Base-by-base conservation (phyloP, 2,329 filamentous ascomycete species). In the Aspergillus vadensis region DNA sequence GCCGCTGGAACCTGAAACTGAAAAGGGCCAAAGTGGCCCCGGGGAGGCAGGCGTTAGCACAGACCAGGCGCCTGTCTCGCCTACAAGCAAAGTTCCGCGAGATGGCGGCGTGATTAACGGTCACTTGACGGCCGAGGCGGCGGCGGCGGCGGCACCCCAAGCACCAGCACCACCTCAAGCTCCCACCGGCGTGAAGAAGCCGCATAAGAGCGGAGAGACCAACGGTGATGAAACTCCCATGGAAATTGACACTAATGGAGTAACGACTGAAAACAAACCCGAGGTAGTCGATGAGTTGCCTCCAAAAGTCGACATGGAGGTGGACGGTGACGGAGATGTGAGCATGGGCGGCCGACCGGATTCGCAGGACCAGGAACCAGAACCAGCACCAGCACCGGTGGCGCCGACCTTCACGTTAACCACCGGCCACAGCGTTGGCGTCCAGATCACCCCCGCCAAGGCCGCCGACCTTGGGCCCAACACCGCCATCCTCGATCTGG, bases 391-490 rank as follows among this genome's bases (percentile, higher is more conserved):
- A 65, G 69, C 70, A 58, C 66, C 68, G 56, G 69, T 69, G 58
- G 65, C 70, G 60, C 67, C 67, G 55, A 69, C 72, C 32, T 74
- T 74, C 60, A 81, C 79, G 10, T 65, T 81, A 59, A 76, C 74
- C 39, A 79, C 71, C 49, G 80, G 80, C 53, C 72, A 74, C 57
- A 82, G 80, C 69, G 71, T 78, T 65, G 79, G 77, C 61, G 75
- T 82, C 60, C 80, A 82, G 70, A 81, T 79, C 66, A 72, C 72
- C 54, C 77, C 79, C 69, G 78, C 80, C 71, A 82, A 81, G 71
- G 76, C 80, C 48, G 71, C 76, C 62, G 79, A 82, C 68, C 74
- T 83, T 59, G 73, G 72, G 41, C 74, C 78, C 47, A 71, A 79
- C 66, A 80, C 80, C 65, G 73, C 72, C 61, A 68, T 81, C 21